Conservation (phyloP, 176 grass and related monocot genomes). For the Cenchrus fungigraminus region DNA sequence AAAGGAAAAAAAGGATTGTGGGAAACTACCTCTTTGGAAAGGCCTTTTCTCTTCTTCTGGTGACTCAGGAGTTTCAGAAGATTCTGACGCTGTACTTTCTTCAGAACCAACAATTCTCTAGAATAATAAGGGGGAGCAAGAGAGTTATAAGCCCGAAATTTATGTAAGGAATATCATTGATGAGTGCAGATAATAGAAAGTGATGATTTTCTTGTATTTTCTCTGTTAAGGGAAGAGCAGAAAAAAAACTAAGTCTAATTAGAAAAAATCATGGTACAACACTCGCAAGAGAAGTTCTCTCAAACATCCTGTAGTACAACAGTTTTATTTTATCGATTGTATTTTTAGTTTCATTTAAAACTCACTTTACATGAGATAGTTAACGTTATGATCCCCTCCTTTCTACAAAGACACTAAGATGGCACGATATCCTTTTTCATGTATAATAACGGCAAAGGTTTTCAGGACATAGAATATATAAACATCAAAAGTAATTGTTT, state of each 20-base stretch:
- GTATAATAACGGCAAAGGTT: not conserved
- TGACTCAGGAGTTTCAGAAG: constrained; percentile 53
- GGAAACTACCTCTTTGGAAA: constrained; percentile 69
- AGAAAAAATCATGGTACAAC: constrained; percentile 14
- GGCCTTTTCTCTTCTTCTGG: constrained; percentile 66
- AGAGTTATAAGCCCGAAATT: constrained; percentile 27
- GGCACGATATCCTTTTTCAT: not conserved
- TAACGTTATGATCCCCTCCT: not conserved
- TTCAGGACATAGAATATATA: not conserved
- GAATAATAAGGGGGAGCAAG: constrained; percentile 35
- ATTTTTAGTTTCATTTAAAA: constrained; percentile 2
- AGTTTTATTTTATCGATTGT: not conserved
- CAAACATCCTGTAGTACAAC: constrained; percentile 2
- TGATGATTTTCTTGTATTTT: not conserved
- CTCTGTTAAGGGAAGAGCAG: not conserved
- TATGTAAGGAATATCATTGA: constrained; percentile 3
- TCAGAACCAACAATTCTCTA: constrained; percentile 74
- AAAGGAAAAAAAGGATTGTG: constrained; percentile 11
- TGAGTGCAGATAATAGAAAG: not conserved
- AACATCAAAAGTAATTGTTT: constrained; percentile 10
- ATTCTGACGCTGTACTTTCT: constrained; percentile 52
- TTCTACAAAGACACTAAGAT: constrained; percentile 27
- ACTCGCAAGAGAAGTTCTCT: constrained; percentile 20
- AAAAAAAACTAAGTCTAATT: not conserved
- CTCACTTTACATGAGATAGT: not conserved